phyloP scores from a whole-genome alignment of 2,329 filamentous ascomycete genomes.

The Tolypocladium tropicale region DNA sequence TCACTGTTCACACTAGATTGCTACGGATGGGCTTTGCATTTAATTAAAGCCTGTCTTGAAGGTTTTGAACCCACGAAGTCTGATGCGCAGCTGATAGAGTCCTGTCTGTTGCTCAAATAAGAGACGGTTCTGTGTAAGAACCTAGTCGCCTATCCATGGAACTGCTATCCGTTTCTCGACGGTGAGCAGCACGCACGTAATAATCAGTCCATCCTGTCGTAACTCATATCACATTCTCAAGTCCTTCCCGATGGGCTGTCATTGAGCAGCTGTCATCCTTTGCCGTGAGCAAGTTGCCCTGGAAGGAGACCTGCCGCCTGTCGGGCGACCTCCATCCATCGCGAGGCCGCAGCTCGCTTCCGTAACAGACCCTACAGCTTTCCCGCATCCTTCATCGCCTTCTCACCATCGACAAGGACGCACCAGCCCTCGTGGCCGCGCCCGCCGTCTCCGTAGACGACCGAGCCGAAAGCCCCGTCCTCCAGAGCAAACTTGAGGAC shows the following conservation, averaged over 20 bases:
- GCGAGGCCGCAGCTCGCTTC: not conserved
- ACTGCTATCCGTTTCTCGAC: no score
- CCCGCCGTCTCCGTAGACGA: constrained; percentile 56
- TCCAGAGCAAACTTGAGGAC: constrained; percentile 58
- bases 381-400: constrained; percentile 44
- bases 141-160: no score
- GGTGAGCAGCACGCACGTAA: no score
- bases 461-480: constrained; percentile 54
- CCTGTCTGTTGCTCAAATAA: no score
- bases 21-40: not conserved
- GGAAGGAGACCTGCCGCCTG: not conserved
- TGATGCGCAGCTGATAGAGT: no score
- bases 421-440: constrained; percentile 71
- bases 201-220: not conserved
- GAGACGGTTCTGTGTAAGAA: no score
- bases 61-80: not conserved
- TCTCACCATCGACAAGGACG: constrained; percentile 74
- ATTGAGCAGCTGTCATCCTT: not conserved
- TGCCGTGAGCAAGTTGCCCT: not conserved
- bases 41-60: not conserved
- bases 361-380: constrained; percentile 30
- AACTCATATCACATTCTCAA: not conserved
- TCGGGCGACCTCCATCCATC: no score
- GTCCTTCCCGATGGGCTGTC: not conserved
- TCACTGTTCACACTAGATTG: no score